A percentile compares a stretch with the other conserved stretches of the same genome.
Evolutionary conservation across 495 filamentous ascomycete genomes (phyloP).

Genomic region (Gamarada debralockiae): DNA sequence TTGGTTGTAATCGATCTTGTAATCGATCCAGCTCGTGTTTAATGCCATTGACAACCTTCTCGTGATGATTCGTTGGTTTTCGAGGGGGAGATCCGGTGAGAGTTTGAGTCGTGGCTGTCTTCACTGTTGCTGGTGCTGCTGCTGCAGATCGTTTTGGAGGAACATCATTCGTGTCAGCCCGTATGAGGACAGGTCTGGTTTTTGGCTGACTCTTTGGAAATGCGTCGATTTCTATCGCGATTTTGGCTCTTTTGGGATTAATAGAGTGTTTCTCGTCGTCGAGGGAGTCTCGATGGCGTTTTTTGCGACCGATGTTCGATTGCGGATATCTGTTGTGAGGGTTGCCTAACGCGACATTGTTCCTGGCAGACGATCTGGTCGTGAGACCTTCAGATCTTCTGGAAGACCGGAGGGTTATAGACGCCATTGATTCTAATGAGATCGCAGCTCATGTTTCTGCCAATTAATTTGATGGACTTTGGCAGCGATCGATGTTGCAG

Average conservation of each 20-base stretch:
- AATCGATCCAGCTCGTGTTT: constrained; percentile 39
- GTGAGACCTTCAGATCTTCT: constrained; percentile 33
- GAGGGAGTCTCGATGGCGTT: constrained; percentile 17
- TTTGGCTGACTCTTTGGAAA: constrained; percentile 23
- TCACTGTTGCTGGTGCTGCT: neutral
- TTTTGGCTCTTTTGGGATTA: constrained; percentile 19
- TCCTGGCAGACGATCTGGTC: constrained; percentile 21
- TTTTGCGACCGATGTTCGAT: constrained; percentile 30
- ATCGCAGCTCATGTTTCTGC: constrained; percentile 30
- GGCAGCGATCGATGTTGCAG: neutral
- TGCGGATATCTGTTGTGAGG: constrained; percentile 29
- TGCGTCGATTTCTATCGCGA: constrained; percentile 27
- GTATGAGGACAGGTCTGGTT: constrained; percentile 25
- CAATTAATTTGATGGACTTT: constrained; percentile 10
- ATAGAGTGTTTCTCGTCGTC: constrained; percentile 11
- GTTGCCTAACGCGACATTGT: constrained; percentile 25
- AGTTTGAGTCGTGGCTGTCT: neutral
- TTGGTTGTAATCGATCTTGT: constrained; percentile 37
- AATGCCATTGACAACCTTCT: constrained; percentile 39
- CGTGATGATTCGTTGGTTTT: constrained; percentile 22
- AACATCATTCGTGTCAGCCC: constrained; percentile 17
- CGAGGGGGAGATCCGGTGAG: constrained; percentile 10
- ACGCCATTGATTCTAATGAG: constrained; percentile 23
- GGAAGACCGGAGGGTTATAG: constrained; percentile 31
- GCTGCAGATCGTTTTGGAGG: too few relatives aligned